Base-by-base conservation (phyloP, 495 filamentous ascomycete genomes). In the Xylaria intraflava region DNA sequence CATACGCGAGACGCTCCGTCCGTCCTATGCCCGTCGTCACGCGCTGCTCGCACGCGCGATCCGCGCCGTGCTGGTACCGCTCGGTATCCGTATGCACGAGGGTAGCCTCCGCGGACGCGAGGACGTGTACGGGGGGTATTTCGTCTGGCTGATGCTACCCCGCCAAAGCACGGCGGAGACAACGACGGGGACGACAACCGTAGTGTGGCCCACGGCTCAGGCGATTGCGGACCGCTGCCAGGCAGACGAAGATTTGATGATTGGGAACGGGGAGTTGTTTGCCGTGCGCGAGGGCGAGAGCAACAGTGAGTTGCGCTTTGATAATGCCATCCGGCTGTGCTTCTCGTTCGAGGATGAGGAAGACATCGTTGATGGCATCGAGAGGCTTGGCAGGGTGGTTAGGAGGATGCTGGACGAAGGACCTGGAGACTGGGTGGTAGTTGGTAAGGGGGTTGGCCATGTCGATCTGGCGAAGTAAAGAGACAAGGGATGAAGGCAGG, bases 101-200 rank as follows among this genome's bases (percentile, higher is more conserved):
- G 46, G 53, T 0, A 66, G 60, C 14, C 52, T 60, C 6, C 35
- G 41, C 1, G 55, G 54, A 4, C 26, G 12, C 7, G 51, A 58
- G 16, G 61, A 66, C 2, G 48, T 78, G 12, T 75, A 73, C 49
- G 89, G 89, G 0, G 90, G 90, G 0, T 94, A 89, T 66, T 94
- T 93, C 63, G 69, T 90, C 30, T 95, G 89, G 88, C 61, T 93
- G 16, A 68, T 70, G 8, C 67, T 95, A 16, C 86, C 87, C 59
- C 16, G 62, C 65, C 4, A 59, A 83, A 11, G 12, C 23, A 17
- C 11, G 22, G 3, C 43, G 23, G 6, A 0, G n/a, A 27, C 41
- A 20, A 8, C 23, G 8, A 27, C 43, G 14, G 42, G 2, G 8
- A 26, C 40, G 20, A 23, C 1, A 1, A 27, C 10, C 67, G 61